Evolutionary conservation across 352 stramenopile species (phyloP), one percentile per base, ranked within the genome.

Genomic region (Globisporangium rhizosaccharum): DNA sequence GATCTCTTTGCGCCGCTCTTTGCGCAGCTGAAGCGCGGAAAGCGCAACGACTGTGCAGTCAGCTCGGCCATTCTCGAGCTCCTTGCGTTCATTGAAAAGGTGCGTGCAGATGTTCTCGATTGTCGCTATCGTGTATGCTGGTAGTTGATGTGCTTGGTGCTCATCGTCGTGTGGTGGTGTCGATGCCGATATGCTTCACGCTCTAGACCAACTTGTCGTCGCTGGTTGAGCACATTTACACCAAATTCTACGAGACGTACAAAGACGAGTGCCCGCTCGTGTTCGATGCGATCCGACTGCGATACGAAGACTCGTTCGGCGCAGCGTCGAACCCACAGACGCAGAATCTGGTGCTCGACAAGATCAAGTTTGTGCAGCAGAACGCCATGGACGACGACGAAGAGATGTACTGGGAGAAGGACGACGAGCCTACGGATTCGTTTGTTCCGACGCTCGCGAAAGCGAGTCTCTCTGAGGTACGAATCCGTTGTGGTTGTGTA

Each of bases 371-470:
- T 70, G 73, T 88, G 41, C 71, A 84, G 42, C 57, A 75, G 48
- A 67, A 65, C n/a, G 70, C 64, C 26, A 72, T 89, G 56, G 82
- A 91, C 44, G 79, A 86, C 18, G 82, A 91, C 59, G 84, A 93
- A 52, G 74, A 88, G 49, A 66, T 84, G 58, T 93, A 93, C 63
- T 93, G 74, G 68, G 84, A 91, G 56, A 87, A 87, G 46, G 79
- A 93, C 20, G 74, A 81, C 51, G 70, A 85, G 25, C 65, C 68
- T 20, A 52, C 65, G 7, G 68, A 76, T 53, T 48, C 59, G 28
- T 74, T 72, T 49, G 67, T 76, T 2, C 66, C 73, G 44, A 61
- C 59, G 42, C 58, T 72, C 33, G 66, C 59, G 41, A 90, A 75
- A 63, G 76, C 65, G 18, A 61, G 55, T 12, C 56, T 81, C 46